Conservation (phyloP, 495 filamentous ascomycete species). For the Cercophora sp. region DNA sequence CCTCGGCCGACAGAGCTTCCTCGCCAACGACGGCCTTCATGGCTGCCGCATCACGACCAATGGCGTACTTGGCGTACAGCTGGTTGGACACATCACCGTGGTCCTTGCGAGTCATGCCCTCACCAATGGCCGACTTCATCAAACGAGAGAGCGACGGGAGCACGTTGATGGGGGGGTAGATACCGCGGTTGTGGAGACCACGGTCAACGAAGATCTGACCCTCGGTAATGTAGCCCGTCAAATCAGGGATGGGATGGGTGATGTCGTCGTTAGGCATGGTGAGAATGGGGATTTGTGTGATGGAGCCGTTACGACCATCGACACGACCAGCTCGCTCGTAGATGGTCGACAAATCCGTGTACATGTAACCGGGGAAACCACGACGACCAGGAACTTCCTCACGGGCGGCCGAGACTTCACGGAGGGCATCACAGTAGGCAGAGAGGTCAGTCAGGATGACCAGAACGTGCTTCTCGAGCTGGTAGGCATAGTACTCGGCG, state of each 20-base stretch:
- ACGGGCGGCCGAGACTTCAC: slow-evolving; percentile 94
- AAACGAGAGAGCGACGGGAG: slow-evolving; percentile 96
- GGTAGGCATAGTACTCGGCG: slow-evolving; percentile 99
- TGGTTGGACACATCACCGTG: slow-evolving; percentile 99
- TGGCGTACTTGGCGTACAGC: slow-evolving; percentile 99
- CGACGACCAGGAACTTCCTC: slow-evolving; percentile 99
- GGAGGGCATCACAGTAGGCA: slow-evolving; percentile 96
- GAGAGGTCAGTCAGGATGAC: slow-evolving; percentile 98
- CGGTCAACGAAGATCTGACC: slow-evolving; percentile 98
- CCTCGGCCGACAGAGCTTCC: slow-evolving; percentile 89
- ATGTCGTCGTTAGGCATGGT: slow-evolving; percentile 99
- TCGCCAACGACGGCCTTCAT: slow-evolving; percentile 99
- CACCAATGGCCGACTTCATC: slow-evolving; percentile 99
- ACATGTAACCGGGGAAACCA: slow-evolving; percentile 99
- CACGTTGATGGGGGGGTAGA: slow-evolving; percentile 99
- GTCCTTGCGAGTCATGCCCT: slow-evolving; percentile 90
- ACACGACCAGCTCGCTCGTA: slow-evolving; percentile 99
- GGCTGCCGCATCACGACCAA: slow-evolving; percentile 93
- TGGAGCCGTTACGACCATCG: slow-evolving; percentile 92
- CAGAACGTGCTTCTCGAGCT: slow-evolving; percentile 98
- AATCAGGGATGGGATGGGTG: slow-evolving; percentile 97
- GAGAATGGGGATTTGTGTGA: slow-evolving; percentile 97
- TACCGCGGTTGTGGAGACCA: slow-evolving; percentile 89
- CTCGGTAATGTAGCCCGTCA: slow-evolving; percentile 98
- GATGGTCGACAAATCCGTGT: slow-evolving; percentile 99